Evolutionary conservation across 1,284 basidiomycete genomes (phyloP).

Genomic region (Sanghuangporus baumii): DNA sequence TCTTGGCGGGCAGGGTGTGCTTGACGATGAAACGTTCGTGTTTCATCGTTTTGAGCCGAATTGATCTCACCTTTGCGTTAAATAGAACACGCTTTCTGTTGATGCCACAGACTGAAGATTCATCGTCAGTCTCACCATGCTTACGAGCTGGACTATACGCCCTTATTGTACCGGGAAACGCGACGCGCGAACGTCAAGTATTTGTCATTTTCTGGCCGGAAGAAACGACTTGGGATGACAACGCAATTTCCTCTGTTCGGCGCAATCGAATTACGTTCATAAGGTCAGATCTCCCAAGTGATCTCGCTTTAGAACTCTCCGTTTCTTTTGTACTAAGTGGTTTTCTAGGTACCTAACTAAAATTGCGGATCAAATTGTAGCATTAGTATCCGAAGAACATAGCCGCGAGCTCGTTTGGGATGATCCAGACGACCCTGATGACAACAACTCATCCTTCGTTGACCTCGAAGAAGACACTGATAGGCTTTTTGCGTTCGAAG

Average conservation of each 20-base stretch:
- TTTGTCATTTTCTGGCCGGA: constrained; percentile 60
- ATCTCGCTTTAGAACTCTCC: neutral
- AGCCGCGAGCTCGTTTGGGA: constrained; percentile 38
- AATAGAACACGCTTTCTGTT: constrained; percentile 19
- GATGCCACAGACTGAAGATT: constrained; percentile 20
- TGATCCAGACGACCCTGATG: constrained; percentile 23
- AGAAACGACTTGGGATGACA: constrained; percentile 52
- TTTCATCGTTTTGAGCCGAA: constrained; percentile 1
- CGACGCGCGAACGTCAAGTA: constrained; percentile 23
- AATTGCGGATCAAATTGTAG: constrained; percentile 46
- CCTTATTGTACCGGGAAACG: constrained; percentile 8
- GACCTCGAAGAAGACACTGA: constrained; percentile 34
- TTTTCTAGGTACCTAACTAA: constrained; percentile 47
- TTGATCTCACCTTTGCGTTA: constrained; percentile 12
- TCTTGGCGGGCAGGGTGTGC: constrained; percentile 29
- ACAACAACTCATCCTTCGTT: neutral
- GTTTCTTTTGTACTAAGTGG: neutral
- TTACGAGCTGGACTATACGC: constrained; percentile 49
- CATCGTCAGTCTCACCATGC: constrained; percentile 22
- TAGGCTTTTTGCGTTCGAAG: constrained; percentile 49
- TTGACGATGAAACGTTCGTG: constrained; percentile 35
- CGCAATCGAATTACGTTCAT: constrained; percentile 57
- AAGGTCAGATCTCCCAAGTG: constrained; percentile 32
- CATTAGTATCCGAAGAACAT: constrained; percentile 42
- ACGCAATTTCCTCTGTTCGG: constrained; percentile 36